Base-by-base conservation (phyloP, 306 rosid species). In the Gastrolobium bilobum region DNA sequence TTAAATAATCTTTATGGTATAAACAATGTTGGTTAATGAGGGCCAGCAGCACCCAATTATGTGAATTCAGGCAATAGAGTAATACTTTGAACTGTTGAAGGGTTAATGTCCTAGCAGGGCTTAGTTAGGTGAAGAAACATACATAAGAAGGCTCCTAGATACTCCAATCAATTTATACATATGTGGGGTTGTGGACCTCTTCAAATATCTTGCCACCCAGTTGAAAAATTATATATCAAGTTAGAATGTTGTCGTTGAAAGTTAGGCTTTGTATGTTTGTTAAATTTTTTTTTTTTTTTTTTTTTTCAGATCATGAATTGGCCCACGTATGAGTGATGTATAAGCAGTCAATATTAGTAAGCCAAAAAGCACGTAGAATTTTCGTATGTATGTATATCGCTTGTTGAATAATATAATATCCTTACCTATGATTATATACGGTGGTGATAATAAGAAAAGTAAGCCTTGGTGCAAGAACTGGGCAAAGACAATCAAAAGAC, bases 311-410 rank as follows among this genome's bases (percentile, higher is more conserved):
- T 4, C 54, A 31, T 10, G 72, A 77, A 51, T 61, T 73, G 84
- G 79, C 63, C 80, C 73, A 63, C 51, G 73, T 29, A 42, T 75
- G 76, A 69, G 77, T 86, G 58, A 57, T 65, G 82, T 54, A 78
- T 73, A 84, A 62, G 85, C 37, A 51, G 67, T 78, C 61, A 59
- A 48, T 39, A 5, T 35, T 11, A 20, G 46, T 34, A 26, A 14
- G 31, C 83, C n/a, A 70, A 78, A 85, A 83, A 67, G 70, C 83
- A 85, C 87, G 14, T 47, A 62, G 33, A 73, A 29, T 29, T 56
- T 73, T 73, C 78, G 4, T 56, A 73, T n/a, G 4, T 20, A 1
- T 57, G 33, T 73, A 7, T 3, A n/a, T 31, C 46, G 10, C 35
- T 57, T 57, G 13, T 20, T 57, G 31, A 73, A 20, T n/a, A 68